Percentiles rank a stretch among this genome's conserved stretches.
Evolutionary conservation across 179 eudicot species (phyloP).

Genomic region (Spinacia oleracea): DNA sequence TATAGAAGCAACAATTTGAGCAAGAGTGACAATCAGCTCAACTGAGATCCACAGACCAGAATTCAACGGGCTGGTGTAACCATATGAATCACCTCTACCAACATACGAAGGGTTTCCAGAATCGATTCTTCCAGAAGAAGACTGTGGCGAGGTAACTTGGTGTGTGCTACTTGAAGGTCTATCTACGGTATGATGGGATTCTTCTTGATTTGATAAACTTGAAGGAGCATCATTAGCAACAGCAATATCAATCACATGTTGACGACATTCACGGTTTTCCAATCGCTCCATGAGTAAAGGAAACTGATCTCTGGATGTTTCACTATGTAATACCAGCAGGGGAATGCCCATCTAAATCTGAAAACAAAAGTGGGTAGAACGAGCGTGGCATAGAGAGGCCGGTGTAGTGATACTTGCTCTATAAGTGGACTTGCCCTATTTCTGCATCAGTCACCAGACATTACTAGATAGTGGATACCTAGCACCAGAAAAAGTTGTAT

Average conservation of each 20-base stretch:
- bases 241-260: conserved; percentile 36
- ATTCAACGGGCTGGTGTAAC: conserved; percentile 68
- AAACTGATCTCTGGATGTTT: conserved; percentile 20
- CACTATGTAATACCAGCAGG: conserved; percentile 39
- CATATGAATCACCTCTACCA: conserved; percentile 57
- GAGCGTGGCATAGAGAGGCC: conserved; percentile 26
- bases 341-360: conserved; percentile 35
- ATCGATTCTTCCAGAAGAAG: conserved; percentile 37
- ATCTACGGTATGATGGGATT: conserved; percentile 37
- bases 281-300: conserved; percentile 39
- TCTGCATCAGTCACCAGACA: conserved; percentile 18
- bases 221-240: conserved; percentile 31
- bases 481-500: conserved; percentile 12
- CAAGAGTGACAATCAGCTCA: conserved; percentile 59
- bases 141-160: conserved; percentile 33
- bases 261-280: conserved; percentile 15
- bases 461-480: conserved; percentile 18
- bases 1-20: conserved; percentile 65
- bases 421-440: background rate
- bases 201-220: conserved; percentile 35
- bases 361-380: conserved; percentile 11
- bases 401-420: conserved; percentile 14
- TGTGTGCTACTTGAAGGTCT: conserved; percentile 41
- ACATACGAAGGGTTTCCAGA: conserved; percentile 41
- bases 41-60: conserved; percentile 64